These are phyloP conservation scores for Basipetospora chlamydospora DNA, from an alignment of 2,329 filamentous ascomycete species.

Conservation along the genomic window DNA sequence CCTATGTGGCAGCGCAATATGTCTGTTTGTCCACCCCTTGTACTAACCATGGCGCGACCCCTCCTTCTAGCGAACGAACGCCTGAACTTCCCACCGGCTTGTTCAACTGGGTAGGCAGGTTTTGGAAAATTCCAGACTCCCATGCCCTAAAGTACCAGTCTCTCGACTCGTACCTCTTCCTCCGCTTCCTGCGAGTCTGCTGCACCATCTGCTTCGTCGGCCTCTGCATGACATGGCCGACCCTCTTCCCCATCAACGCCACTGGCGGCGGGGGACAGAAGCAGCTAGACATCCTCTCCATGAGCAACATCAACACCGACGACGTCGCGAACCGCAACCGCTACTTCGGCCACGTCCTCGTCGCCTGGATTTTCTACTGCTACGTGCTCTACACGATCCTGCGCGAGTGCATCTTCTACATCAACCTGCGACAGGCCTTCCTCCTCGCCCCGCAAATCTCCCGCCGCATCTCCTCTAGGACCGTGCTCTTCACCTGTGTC, in stretches of 20 bases:
- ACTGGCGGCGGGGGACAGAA: constrained; percentile 53
- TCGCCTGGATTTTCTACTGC: constrained; percentile 69
- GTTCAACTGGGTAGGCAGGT: constrained; percentile 47
- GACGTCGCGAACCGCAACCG: constrained; percentile 39
- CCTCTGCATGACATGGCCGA: constrained; percentile 70
- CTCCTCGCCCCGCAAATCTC: constrained; percentile 73
- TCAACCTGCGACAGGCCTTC: constrained; percentile 87
- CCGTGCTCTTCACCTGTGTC: constrained; percentile 78
- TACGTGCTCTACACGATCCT: constrained; percentile 85
- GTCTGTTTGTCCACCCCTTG: no score
- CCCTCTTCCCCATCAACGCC: constrained; percentile 73
- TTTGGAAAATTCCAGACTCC: constrained; percentile 53
- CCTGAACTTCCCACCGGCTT: constrained; percentile 39
- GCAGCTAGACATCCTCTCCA: constrained; percentile 65
- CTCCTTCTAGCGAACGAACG: constrained; percentile 40
- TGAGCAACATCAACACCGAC: constrained; percentile 54
- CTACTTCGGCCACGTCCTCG: constrained; percentile 69
- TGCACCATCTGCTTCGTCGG: constrained; percentile 70
- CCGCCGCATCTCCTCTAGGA: constrained; percentile 75
- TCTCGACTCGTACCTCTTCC: constrained; percentile 71
- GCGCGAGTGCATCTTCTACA: constrained; percentile 78
- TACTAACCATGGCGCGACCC: no score
- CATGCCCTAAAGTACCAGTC: constrained; percentile 75
- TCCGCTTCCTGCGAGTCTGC: constrained; percentile 62
- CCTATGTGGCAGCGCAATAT: no score